Conservation (phyloP, 176 grass and related monocot genomes). For the Cenchrus americanus region DNA sequence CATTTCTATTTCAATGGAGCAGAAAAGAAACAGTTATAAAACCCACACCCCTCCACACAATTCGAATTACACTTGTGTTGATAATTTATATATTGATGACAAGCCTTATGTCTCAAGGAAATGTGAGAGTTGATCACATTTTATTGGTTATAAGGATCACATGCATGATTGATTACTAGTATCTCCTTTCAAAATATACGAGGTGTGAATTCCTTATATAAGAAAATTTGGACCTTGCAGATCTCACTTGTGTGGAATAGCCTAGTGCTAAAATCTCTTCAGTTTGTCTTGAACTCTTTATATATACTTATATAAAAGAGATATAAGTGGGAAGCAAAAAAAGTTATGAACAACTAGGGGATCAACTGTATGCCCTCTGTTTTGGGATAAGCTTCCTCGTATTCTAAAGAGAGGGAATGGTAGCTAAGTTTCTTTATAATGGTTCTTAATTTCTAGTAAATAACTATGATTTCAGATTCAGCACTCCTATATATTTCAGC, state of each 20-base stretch:
- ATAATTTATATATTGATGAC: constrained; percentile 20
- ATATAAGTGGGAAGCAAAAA: constrained; percentile 12
- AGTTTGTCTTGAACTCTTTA: not conserved
- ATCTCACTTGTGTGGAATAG: not conserved
- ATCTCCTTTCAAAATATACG: constrained; percentile 8
- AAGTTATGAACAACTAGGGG: not conserved
- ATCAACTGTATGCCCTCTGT: not conserved
- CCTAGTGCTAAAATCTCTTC: constrained; percentile 11
- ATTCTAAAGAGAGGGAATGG: not conserved
- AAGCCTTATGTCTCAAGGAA: constrained; percentile 7
- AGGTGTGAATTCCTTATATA: not conserved
- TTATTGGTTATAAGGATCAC: constrained; percentile 17
- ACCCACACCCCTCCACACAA: no score
- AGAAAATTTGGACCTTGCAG: not conserved
- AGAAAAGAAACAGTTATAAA: no score
- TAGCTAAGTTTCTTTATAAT: not conserved
- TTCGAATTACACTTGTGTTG: not conserved
- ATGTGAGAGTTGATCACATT: constrained; percentile 21
- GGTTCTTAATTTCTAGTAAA: not conserved
- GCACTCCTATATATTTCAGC: not conserved
- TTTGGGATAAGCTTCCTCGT: not conserved
- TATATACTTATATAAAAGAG: not conserved
- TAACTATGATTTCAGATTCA: not conserved
- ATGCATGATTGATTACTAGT: not conserved
- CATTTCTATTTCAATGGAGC: no score